Percentiles rank a stretch among this genome's conserved stretches.
Evolutionary conservation across 1,284 basidiomycete species (phyloP).

Genomic region (Uromyces viciae-fabae): DNA sequence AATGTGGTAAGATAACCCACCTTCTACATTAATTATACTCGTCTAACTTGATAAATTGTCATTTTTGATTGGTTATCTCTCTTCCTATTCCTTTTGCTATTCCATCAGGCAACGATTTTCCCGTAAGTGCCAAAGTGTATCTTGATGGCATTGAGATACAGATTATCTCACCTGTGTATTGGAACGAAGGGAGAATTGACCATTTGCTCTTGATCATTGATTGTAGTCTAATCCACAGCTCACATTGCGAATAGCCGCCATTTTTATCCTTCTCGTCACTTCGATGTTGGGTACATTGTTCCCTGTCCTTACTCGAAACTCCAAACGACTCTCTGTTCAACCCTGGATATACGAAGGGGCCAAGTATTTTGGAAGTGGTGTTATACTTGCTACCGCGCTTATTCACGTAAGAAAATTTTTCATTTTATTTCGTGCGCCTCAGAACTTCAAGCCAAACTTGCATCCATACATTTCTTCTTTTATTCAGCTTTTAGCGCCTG

Average conservation of each 20-base stretch:
- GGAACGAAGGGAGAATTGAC: background rate
- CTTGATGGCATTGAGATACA: background rate
- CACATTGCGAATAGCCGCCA: constrained; percentile 22
- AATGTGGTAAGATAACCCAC: constrained; percentile 6
- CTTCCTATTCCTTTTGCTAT: background rate
- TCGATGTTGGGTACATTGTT: constrained; percentile 34
- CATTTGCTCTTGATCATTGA: background rate
- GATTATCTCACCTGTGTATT: background rate
- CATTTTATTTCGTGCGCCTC: background rate
- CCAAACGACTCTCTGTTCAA: background rate
- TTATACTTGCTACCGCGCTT: constrained; percentile 69
- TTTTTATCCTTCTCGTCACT: constrained; percentile 38
- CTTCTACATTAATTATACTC: background rate
- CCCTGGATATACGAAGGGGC: constrained; percentile 25
- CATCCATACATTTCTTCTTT: background rate
- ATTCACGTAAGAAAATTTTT: constrained; percentile 53
- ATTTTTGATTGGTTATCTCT: background rate
- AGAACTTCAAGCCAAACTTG: background rate
- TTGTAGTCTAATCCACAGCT: constrained; percentile 13
- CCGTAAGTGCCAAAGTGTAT: background rate
- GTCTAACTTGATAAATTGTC: background rate
- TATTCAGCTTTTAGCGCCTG: constrained; percentile 64
- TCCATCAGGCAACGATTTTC: background rate
- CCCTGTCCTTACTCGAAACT: constrained; percentile 21
- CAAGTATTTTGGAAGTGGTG: constrained; percentile 46